Percentiles rank a stretch among this genome's conserved stretches.
These are phyloP conservation scores for Entomophthora muscae DNA, from an alignment of 371 early-diverging fungal genomes.

Conservation along the genomic window DNA sequence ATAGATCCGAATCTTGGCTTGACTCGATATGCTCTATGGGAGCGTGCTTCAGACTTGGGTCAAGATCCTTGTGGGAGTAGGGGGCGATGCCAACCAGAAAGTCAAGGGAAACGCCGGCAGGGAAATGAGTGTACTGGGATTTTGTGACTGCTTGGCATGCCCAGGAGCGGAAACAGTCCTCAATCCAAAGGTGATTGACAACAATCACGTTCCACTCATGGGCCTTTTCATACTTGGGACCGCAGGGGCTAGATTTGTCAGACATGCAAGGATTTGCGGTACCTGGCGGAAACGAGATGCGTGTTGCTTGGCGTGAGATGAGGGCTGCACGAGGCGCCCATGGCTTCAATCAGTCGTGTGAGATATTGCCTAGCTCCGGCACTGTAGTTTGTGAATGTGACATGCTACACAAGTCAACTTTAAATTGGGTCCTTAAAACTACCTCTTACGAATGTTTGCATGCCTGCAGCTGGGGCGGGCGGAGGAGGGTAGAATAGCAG, in stretches of 20 bases:
- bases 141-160: constrained; percentile 26
- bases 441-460: constrained; percentile 23
- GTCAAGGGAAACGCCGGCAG: constrained; percentile 13
- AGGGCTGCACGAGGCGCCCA: constrained; percentile 37
- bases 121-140: constrained; percentile 29
- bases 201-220: constrained; percentile 36
- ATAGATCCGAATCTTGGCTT: neutral
- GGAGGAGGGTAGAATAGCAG: constrained; percentile 41
- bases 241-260: constrained; percentile 11
- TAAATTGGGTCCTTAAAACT: neutral
- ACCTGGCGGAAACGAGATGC: neutral
- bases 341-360: constrained; percentile 30
- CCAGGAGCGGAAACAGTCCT: constrained; percentile 50
- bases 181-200: constrained; percentile 82
- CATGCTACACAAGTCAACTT: constrained; percentile 15
- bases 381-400: constrained; percentile 49
- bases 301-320: neutral
- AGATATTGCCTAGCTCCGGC: constrained; percentile 46
- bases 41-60: neutral
- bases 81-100: constrained; percentile 13
- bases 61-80: neutral
- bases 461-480: constrained; percentile 21
- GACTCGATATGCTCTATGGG: neutral
- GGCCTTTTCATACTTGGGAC: constrained; percentile 43
- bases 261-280: neutral